A percentile compares a stretch with the other conserved stretches of the same genome.
Evolutionary conservation across 2,329 filamentous ascomycete species (phyloP).

Genomic region (Dothiorella sarmentorum): DNA sequence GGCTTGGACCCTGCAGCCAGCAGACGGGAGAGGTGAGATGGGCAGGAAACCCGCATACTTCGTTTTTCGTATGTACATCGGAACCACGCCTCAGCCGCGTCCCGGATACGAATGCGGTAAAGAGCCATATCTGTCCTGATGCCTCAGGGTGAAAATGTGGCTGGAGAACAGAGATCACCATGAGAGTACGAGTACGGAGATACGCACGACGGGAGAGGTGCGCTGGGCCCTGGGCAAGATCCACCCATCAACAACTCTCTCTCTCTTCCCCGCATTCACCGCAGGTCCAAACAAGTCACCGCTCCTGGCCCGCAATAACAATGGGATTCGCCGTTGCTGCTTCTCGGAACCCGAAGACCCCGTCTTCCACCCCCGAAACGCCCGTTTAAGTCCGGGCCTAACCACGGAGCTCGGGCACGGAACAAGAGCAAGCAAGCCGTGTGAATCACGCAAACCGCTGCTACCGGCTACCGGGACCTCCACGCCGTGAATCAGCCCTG

Average conservation of each 20-base stretch:
- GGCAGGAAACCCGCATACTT: too few relatives aligned
- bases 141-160: neutral
- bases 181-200: neutral
- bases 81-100: neutral
- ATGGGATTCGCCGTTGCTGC: neutral
- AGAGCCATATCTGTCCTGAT: neutral
- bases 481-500: constrained; percentile 11
- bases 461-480: neutral
- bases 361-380: constrained; percentile 5
- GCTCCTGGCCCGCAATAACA: neutral
- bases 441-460: neutral
- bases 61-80: neutral
- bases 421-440: neutral
- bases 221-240: too few relatives aligned
- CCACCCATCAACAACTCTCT: too few relatives aligned
- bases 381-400: constrained; percentile 3
- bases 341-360: constrained; percentile 1
- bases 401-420: neutral
- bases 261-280: neutral
- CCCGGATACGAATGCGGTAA: constrained; percentile 6
- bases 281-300: neutral
- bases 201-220: too few relatives aligned
- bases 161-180: neutral
- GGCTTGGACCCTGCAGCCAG: constrained; percentile 13
- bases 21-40: too few relatives aligned